Conservation (phyloP, 768 basidiomycete species). For the Mycena rebaudengoi region DNA sequence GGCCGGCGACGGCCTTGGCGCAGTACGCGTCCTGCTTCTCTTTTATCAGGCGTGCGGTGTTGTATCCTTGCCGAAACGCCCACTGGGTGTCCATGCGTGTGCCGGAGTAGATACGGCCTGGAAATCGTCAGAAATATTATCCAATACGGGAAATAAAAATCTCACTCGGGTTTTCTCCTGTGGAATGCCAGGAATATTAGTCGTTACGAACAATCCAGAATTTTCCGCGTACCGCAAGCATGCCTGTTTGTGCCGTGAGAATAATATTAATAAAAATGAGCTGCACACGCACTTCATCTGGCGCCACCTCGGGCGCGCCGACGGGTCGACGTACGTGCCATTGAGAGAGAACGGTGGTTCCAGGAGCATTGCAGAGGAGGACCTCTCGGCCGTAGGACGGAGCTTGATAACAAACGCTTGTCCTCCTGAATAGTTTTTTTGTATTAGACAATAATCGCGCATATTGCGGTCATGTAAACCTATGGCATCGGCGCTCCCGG, state of each 20-base stretch:
- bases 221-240: constrained; percentile 71
- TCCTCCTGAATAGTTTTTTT: constrained; percentile 50
- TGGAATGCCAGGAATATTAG: background rate
- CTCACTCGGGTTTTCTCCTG: constrained; percentile 26
- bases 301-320: constrained; percentile 59
- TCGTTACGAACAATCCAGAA: background rate
- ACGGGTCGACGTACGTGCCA: constrained; percentile 39
- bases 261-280: background rate
- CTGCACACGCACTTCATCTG: constrained; percentile 71
- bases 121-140: background rate
- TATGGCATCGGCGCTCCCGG: constrained; percentile 71
- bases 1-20: constrained; percentile 51
- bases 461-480: constrained; percentile 42
- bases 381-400: constrained; percentile 73
- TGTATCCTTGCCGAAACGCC: constrained; percentile 78
- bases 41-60: constrained; percentile 71
- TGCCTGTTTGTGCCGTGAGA: constrained; percentile 48
- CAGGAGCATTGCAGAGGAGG: constrained; percentile 71
- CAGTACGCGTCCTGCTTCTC: constrained; percentile 77
- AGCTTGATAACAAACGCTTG: constrained; percentile 84
- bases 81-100: constrained; percentile 71
- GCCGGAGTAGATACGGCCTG: constrained; percentile 50
- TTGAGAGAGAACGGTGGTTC: constrained; percentile 74
- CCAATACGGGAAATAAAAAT: background rate
- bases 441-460: background rate